Conservation (phyloP, 768 basidiomycete species). For the Lenzites betulinus region DNA sequence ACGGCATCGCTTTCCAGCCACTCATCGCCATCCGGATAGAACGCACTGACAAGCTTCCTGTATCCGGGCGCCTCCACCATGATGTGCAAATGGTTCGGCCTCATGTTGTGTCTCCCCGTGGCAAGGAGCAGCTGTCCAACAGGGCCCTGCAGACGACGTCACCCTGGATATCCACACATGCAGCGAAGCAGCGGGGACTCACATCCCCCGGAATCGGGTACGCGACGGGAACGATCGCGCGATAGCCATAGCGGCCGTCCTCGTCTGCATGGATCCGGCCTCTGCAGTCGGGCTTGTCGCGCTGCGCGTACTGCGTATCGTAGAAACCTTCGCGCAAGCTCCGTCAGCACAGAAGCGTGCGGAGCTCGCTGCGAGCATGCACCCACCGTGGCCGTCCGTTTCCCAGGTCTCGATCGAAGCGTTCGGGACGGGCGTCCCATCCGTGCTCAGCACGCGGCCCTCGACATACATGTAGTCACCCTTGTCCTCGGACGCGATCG, state of each 20-base stretch:
- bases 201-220: slow-evolving; percentile 81
- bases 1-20: slow-evolving; percentile 73
- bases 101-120: slow-evolving; percentile 70
- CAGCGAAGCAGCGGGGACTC: slow-evolving; percentile 18
- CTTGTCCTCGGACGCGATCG: slow-evolving; percentile 86
- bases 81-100: slow-evolving; percentile 82
- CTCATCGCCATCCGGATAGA: slow-evolving; percentile 72
- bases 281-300: slow-evolving; percentile 68
- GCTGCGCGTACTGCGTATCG: slow-evolving; percentile 54
- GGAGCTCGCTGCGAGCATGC: slow-evolving; percentile 4
- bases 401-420: slow-evolving; percentile 86
- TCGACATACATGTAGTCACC: slow-evolving; percentile 84
- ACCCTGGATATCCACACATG: slow-evolving; percentile 13
- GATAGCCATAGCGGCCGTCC: slow-evolving; percentile 69
- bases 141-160: slow-evolving; percentile 52
- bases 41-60: slow-evolving; percentile 69
- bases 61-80: slow-evolving; percentile 71
- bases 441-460: slow-evolving; percentile 60
- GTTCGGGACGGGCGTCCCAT: slow-evolving; percentile 63
- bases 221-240: slow-evolving; percentile 68
- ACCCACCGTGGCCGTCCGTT: slow-evolving; percentile 62
- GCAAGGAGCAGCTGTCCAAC: slow-evolving; percentile 61
- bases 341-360: slow-evolving; percentile 13
- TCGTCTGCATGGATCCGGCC: slow-evolving; percentile 60
- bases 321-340: slow-evolving; percentile 32